phyloP scores from a whole-genome alignment of 176 grass and related monocot genomes.

The Raddia guianensis region DNA sequence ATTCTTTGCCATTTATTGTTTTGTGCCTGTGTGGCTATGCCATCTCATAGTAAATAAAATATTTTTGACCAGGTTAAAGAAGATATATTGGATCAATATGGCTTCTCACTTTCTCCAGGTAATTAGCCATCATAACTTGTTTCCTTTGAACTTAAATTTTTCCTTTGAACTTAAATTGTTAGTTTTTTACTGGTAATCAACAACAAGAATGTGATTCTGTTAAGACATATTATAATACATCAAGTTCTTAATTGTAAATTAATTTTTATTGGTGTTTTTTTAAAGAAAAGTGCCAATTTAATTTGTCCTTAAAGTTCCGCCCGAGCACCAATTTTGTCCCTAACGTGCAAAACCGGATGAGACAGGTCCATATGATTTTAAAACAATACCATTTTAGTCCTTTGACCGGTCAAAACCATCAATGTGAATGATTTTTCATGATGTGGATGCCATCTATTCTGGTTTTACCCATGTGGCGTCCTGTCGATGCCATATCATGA shows the following conservation, averaged over 20 bases:
- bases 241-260: neutral
- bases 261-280: neutral
- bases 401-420: too few relatives aligned
- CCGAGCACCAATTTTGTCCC: too few relatives aligned
- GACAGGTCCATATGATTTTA: too few relatives aligned
- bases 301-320: too few relatives aligned
- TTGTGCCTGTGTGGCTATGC: neutral
- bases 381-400: too few relatives aligned
- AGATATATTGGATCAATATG: constrained; percentile 17
- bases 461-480: too few relatives aligned
- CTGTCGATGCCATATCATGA: too few relatives aligned
- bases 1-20: neutral
- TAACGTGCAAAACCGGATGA: too few relatives aligned
- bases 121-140: neutral
- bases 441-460: too few relatives aligned
- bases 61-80: constrained; percentile 26
- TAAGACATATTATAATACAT: neutral
- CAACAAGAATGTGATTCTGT: neutral
- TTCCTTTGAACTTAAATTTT: neutral
- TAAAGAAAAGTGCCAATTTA: too few relatives aligned
- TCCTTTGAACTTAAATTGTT: neutral
- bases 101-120: constrained; percentile 25
- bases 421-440: too few relatives aligned
- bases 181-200: neutral
- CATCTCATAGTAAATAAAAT: neutral